Evolutionary conservation across 805 yeast genomes (phyloP).

Genomic region (Yamadazyma tumulicola): DNA sequence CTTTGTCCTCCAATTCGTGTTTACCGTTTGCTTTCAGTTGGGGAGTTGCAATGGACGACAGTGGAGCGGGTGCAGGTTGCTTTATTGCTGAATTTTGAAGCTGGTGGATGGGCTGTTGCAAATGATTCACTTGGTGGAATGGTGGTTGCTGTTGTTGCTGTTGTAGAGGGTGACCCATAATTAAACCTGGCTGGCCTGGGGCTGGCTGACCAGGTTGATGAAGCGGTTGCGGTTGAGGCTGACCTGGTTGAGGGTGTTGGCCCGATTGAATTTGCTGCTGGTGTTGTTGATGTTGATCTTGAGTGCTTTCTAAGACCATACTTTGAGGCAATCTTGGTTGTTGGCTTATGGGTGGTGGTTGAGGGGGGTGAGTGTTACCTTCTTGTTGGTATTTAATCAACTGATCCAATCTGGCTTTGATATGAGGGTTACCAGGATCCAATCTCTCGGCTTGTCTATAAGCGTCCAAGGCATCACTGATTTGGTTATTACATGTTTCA

Average conservation of each 20-base stretch:
- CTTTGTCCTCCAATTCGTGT: constrained; percentile 38
- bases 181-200: constrained; percentile 5
- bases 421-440: constrained; percentile 92
- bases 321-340: constrained; percentile 62
- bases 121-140: not conserved
- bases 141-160: no score
- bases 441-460: constrained; percentile 93
- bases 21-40: constrained; percentile 17
- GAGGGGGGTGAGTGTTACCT: constrained; percentile 60
- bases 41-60: constrained; percentile 12
- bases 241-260: constrained; percentile 5
- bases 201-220: constrained; percentile 4
- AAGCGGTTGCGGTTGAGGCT: constrained; percentile 1
- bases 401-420: constrained; percentile 87
- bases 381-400: constrained; percentile 69
- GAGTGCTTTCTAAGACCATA: constrained; percentile 53
- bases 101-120: constrained; percentile 6
- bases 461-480: constrained; percentile 93
- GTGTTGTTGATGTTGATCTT: constrained; percentile 18
- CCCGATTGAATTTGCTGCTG: constrained; percentile 10
- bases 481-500: constrained; percentile 95
- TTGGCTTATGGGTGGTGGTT: constrained; percentile 64
- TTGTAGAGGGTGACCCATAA: constrained; percentile 4
- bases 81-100: constrained; percentile 4
- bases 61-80: constrained; percentile 7